Percentiles rank a stretch among this genome's conserved stretches.
These are phyloP conservation scores for Teunomyces pallodes DNA, from an alignment of 805 yeast genomes.

Conservation along the genomic window DNA sequence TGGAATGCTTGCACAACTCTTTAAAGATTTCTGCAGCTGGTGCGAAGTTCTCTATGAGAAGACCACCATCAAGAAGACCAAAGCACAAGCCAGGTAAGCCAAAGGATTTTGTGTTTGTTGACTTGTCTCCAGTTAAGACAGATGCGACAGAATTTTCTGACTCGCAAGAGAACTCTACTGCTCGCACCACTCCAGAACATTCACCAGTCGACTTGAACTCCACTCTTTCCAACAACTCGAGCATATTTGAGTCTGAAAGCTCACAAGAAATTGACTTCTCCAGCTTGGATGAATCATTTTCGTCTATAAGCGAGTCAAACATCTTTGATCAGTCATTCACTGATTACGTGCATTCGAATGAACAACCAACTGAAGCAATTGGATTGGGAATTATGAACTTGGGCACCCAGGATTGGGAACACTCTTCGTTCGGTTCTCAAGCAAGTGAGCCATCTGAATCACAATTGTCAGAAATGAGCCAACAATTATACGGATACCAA, in stretches of 20 bases:
- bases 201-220: constrained; percentile 2
- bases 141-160: constrained; percentile 8
- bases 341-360: constrained; percentile 11
- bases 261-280: constrained; percentile 12
- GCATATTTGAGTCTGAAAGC: not conserved
- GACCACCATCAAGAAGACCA: constrained; percentile 44
- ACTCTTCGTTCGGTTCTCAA: constrained; percentile 8
- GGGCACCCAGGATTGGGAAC: constrained; percentile 15
- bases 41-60: constrained; percentile 29
- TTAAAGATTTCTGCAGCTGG: constrained; percentile 41
- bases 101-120: constrained; percentile 45
- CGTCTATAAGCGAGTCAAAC: constrained; percentile 16
- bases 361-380: constrained; percentile 1
- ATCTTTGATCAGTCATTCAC: constrained; percentile 13
- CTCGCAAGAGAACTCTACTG: constrained; percentile 3
- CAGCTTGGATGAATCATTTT: constrained; percentile 16
- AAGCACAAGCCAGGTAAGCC: constrained; percentile 45
- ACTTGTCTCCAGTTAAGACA: constrained; percentile 37
- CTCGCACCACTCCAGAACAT: constrained; percentile 6
- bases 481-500: constrained; percentile 15
- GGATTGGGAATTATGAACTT: constrained; percentile 32
- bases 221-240: constrained; percentile 3
- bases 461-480: constrained; percentile 6
- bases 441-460: not conserved
- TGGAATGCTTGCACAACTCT: constrained; percentile 43